Base-by-base conservation (phyloP, 352 stramenopile species). In the Phytophthora sansomeana region DNA sequence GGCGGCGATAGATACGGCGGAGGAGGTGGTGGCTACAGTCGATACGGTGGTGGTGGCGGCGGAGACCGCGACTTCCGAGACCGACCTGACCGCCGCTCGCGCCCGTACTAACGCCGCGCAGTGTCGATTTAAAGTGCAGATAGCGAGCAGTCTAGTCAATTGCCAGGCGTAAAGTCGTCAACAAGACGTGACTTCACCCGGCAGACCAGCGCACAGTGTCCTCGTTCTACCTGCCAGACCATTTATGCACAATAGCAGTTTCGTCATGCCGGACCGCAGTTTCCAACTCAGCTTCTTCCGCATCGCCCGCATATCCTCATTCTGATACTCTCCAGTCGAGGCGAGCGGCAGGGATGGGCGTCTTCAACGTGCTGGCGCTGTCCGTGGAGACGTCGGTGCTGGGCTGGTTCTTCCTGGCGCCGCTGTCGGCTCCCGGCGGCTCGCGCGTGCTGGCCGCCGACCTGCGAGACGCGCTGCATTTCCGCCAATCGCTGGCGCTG, bases 401-500 rank as follows among this genome's bases (percentile, higher is more conserved):
- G 13, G 67, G 63, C 33, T 90, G 81, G 78, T 93, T 92, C 70
- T 48, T 77, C 13, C 57, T 80, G 39, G 63, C 67, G 35, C 85
- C 83, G 11, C 56, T 84, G 10, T 48, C 77, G 28, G 60, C 48
- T 29, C 57, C 80, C 28, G 51, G 69, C 26, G 69, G 67, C 36
- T 35, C 30, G 10, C 28, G 58, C 8, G 49, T 91, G 28, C 65
- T 93, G 16, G 36, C 19, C 17, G 41, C 47, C 8, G 85, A 93
- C 58, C 43, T 87, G 52, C 65, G 47, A 6, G 38, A 42, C 3
- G 58, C 68, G n/a, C 67, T 81, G 38, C 65, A 83, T 42, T 85
- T 91, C 32, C 76, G 75, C 48, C 87, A 96, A 60, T 94, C 85
- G 63, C 75, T 94, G 46, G 81, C 76, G 17, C 69, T 81, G 6